Percentiles rank a stretch among this genome's conserved stretches.
Conservation (phyloP, 139 green algal genomes). For the Asterochloris erici region DNA sequence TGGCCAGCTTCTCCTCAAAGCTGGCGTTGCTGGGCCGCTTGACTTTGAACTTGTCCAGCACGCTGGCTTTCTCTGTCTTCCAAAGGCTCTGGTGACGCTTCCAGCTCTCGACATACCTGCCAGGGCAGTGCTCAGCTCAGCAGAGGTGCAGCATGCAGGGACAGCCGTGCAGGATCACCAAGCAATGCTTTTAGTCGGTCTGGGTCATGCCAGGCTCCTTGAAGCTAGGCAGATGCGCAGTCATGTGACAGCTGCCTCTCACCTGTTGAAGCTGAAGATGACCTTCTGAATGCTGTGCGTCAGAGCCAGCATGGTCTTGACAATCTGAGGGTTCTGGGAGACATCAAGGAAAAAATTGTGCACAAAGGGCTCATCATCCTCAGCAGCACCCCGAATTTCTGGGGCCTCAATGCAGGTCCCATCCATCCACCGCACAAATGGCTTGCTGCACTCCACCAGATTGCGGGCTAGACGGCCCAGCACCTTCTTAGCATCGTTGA, state of each 20-base stretch:
- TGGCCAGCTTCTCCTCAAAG: constrained; percentile 9
- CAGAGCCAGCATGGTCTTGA: constrained; percentile 54
- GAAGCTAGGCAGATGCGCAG: neutral
- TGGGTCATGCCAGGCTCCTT: too few relatives aligned
- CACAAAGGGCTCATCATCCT: constrained; percentile 72
- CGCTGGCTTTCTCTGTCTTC: constrained; percentile 73
- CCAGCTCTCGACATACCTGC: constrained; percentile 70
- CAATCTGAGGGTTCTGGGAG: constrained; percentile 49
- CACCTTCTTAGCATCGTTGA: constrained; percentile 75
- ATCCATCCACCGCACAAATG: constrained; percentile 92
- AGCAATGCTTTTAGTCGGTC: too few relatives aligned
- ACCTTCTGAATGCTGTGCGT: constrained; percentile 67
- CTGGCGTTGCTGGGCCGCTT: neutral
- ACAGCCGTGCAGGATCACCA: neutral
- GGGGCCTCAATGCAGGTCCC: constrained; percentile 83
- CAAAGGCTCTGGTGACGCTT: constrained; percentile 68
- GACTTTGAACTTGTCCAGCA: constrained; percentile 84
- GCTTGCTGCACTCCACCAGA: constrained; percentile 67
- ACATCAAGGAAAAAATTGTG: constrained; percentile 84
- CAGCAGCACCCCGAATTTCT: constrained; percentile 39
- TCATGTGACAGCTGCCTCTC: constrained; percentile 22
- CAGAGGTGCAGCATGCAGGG: neutral
- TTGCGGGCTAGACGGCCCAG: constrained; percentile 59
- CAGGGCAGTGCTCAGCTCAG: neutral
- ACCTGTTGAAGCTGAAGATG: constrained; percentile 54